Conservation (phyloP, 2,329 filamentous ascomycete genomes). For the Aureobasidium vineae region DNA sequence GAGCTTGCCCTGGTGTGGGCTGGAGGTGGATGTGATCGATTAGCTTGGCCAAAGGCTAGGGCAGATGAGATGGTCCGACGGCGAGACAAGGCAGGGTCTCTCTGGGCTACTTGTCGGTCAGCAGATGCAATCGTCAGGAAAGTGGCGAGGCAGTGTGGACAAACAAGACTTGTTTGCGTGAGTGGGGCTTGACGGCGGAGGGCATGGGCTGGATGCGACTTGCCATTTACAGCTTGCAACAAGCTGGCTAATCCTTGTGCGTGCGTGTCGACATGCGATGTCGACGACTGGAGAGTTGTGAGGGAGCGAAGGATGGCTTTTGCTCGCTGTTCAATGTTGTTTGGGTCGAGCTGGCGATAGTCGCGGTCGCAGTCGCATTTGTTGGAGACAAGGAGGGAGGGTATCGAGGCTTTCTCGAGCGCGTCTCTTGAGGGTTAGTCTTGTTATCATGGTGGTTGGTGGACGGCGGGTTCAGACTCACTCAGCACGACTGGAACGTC, state of each 20-base stretch:
- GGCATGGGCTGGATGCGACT: background rate
- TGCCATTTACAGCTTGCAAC: slow-evolving; percentile 59
- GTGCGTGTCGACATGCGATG: slow-evolving; percentile 67
- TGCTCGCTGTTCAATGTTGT: slow-evolving; percentile 64
- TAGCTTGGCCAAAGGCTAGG: background rate
- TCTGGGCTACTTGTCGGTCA: background rate
- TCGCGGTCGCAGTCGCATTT: slow-evolving; percentile 90
- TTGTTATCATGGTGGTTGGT: background rate
- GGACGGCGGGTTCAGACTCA: slow-evolving; percentile 52
- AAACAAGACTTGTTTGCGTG: slow-evolving; percentile 15
- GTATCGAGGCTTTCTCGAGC: slow-evolving; percentile 68
- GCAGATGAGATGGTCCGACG: slow-evolving; percentile 24
- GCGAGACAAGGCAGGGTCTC: slow-evolving; percentile 20
- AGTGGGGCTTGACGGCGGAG: background rate
- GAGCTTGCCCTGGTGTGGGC: slow-evolving; percentile 50
- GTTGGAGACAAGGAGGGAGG: slow-evolving; percentile 78
- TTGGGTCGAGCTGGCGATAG: slow-evolving; percentile 68
- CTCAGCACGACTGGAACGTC: slow-evolving; percentile 74
- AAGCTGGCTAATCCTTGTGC: slow-evolving; percentile 74
- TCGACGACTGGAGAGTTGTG: slow-evolving; percentile 70
- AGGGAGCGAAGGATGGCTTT: slow-evolving; percentile 61
- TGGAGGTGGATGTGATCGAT: slow-evolving; percentile 33
- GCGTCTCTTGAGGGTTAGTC: slow-evolving; percentile 56
- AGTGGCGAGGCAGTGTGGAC: background rate
- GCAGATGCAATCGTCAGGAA: background rate